A percentile compares a stretch with the other conserved stretches of the same genome.
phyloP scores from a whole-genome alignment of 306 rosid species.

The Castanea sativa region DNA sequence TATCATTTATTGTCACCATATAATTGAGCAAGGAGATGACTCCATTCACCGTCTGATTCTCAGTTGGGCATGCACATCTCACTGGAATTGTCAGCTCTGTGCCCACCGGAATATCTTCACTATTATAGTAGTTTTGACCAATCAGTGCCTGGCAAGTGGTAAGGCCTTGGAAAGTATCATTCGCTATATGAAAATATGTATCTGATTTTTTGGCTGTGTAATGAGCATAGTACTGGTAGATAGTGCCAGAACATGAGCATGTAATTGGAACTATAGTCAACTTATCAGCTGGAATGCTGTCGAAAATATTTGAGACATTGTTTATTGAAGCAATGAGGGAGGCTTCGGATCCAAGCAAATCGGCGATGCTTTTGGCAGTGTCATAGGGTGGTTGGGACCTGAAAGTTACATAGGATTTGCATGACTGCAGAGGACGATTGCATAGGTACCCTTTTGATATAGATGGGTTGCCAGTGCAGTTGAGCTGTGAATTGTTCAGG shows the following conservation, averaged over 20 bases:
- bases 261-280: slow-evolving; percentile 41
- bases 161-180: slow-evolving; percentile 42
- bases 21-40: slow-evolving; percentile 36
- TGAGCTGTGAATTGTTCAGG: slow-evolving; percentile 25
- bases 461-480: slow-evolving; percentile 32
- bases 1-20: slow-evolving; percentile 28
- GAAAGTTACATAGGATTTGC: slow-evolving; percentile 42
- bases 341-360: slow-evolving; percentile 50
- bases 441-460: slow-evolving; percentile 51
- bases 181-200: slow-evolving; percentile 26
- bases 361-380: slow-evolving; percentile 32
- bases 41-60: slow-evolving; percentile 34
- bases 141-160: slow-evolving; percentile 51
- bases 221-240: slow-evolving; percentile 43
- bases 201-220: slow-evolving; percentile 20
- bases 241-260: slow-evolving; percentile 51
- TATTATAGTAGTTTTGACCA: slow-evolving; percentile 47
- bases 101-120: slow-evolving; percentile 22
- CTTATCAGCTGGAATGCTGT: slow-evolving; percentile 30
- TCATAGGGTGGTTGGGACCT: slow-evolving; percentile 35
- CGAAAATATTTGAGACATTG: slow-evolving; percentile 16
- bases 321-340: slow-evolving; percentile 47
- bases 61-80: slow-evolving; percentile 48
- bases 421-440: slow-evolving; percentile 32
- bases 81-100: slow-evolving; percentile 37